A percentile compares a stretch with the other conserved stretches of the same genome.
Conservation (phyloP, 1,139 yeast genomes). For the Geotrichum klebahnii region DNA sequence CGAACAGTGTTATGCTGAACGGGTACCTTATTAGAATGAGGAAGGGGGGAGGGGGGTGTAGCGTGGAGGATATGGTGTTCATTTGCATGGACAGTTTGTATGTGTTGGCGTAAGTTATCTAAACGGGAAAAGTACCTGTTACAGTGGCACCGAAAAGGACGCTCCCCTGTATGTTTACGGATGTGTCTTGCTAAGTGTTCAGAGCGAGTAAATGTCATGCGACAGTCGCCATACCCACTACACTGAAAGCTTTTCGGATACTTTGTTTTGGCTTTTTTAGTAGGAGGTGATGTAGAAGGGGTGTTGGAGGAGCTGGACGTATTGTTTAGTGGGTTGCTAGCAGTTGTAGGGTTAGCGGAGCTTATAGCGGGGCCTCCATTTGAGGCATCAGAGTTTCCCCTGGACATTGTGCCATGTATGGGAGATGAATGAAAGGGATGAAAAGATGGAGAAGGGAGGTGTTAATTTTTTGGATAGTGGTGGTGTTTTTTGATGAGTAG, state of each 20-base stretch:
- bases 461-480: not conserved
- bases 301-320: not conserved
- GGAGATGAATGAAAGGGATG: not conserved
- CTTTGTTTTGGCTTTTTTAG: conserved; percentile 33
- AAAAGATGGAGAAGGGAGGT: not conserved
- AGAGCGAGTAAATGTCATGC: conserved; percentile 80
- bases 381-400: not conserved
- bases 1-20: conserved; percentile 6
- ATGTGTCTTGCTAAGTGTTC: conserved; percentile 92
- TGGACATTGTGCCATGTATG: not conserved
- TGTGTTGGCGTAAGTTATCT: conserved; percentile 88
- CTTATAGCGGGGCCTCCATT: not conserved
- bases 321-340: too few relatives aligned
- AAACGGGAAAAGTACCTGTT: conserved; percentile 73
- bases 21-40: conserved; percentile 32
- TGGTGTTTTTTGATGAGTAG: too few relatives aligned
- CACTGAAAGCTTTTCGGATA: conserved; percentile 65
- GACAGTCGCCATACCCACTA: conserved; percentile 80
- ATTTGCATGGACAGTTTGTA: conserved; percentile 89
- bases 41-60: conserved; percentile 32
- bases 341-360: too few relatives aligned
- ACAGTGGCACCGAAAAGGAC: conserved; percentile 90
- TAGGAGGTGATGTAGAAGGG: conserved; percentile 1
- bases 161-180: conserved; percentile 90
- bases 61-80: conserved; percentile 48